These are phyloP conservation scores for Hygrocybe punicea DNA, from an alignment of 768 basidiomycete genomes.

Conservation along the genomic window DNA sequence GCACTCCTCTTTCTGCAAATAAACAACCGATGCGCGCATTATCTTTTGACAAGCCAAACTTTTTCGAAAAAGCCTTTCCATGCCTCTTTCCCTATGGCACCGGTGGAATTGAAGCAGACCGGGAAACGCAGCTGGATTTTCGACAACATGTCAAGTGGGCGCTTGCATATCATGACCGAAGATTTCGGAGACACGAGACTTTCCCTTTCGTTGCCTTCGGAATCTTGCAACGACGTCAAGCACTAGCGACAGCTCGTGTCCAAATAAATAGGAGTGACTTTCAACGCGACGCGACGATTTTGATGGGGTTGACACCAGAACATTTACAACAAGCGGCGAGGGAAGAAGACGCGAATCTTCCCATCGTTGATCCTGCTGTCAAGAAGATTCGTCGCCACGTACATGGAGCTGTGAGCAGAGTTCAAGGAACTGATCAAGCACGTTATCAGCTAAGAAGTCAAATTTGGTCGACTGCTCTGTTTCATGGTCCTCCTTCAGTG, in stretches of 20 bases:
- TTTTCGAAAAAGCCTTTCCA: slow-evolving; percentile 10
- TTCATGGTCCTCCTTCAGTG: slow-evolving; percentile 29
- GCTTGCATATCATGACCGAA: slow-evolving; percentile 25
- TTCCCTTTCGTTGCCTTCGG: slow-evolving; percentile 31
- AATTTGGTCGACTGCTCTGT: slow-evolving; percentile 36
- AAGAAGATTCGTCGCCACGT: too few relatives aligned
- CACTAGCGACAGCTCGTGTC: slow-evolving; percentile 23
- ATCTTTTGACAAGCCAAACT: slow-evolving; percentile 7
- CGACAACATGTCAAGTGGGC: slow-evolving; percentile 21
- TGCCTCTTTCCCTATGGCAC: slow-evolving; percentile 14
- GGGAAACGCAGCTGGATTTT: slow-evolving; percentile 14
- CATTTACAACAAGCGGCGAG: slow-evolving; percentile 31
- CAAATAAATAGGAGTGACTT: slow-evolving; percentile 35
- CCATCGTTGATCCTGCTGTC: slow-evolving; percentile 29
- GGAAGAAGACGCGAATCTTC: slow-evolving; percentile 28
- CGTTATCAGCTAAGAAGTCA: slow-evolving; percentile 23
- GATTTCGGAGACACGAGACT: slow-evolving; percentile 25
- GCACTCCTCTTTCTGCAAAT: too few relatives aligned
- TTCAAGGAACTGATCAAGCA: slow-evolving; percentile 35
- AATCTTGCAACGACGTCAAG: slow-evolving; percentile 26
- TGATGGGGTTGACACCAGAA: slow-evolving; percentile 24
- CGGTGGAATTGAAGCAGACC: slow-evolving; percentile 10
- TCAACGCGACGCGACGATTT: slow-evolving; percentile 13
- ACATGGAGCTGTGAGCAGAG: slow-evolving; percentile 17
- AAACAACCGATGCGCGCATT: slow-evolving; percentile 7